Conservation (phyloP, 331 rosid genomes). For the Acacia pycnantha region DNA sequence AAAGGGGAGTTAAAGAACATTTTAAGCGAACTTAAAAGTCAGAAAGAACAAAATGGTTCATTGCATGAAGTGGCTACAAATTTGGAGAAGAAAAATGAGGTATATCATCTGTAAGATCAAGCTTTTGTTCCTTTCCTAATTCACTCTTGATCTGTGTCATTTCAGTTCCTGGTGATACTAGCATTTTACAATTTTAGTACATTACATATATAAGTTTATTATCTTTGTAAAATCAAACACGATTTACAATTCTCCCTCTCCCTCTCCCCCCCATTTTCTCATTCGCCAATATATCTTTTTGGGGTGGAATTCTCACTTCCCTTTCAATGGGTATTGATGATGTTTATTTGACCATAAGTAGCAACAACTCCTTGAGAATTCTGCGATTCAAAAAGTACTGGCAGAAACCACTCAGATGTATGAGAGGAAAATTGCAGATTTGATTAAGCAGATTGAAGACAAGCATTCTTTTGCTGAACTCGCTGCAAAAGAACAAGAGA, state of each 20-base stretch:
- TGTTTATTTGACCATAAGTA: slow-evolving; percentile 45
- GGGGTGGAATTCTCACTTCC: neutral
- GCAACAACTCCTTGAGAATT: slow-evolving; percentile 65
- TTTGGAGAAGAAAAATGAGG: slow-evolving; percentile 58
- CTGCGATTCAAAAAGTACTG: slow-evolving; percentile 52
- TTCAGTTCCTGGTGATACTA: neutral
- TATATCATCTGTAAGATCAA: slow-evolving; percentile 25
- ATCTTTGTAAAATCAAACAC: neutral
- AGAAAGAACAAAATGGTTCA: slow-evolving; percentile 45
- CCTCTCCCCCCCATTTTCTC: neutral
- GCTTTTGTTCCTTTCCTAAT: neutral
- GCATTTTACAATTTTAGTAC: neutral
- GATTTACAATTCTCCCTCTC: neutral
- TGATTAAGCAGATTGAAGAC: slow-evolving; percentile 48
- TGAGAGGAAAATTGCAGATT: slow-evolving; percentile 57
- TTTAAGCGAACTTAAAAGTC: slow-evolving; percentile 42
- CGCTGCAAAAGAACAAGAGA: slow-evolving; percentile 41
- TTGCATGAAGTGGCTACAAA: slow-evolving; percentile 46
- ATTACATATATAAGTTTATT: too few species aligned
- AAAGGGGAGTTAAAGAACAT: slow-evolving; percentile 46
- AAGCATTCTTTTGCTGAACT: slow-evolving; percentile 35
- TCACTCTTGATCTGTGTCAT: neutral
- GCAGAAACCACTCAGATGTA: slow-evolving; percentile 75
- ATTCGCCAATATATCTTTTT: neutral
- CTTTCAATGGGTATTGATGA: slow-evolving; percentile 15